Evolutionary conservation across 1,139 yeast species (phyloP).

Genomic region (Diutina siamensis): DNA sequence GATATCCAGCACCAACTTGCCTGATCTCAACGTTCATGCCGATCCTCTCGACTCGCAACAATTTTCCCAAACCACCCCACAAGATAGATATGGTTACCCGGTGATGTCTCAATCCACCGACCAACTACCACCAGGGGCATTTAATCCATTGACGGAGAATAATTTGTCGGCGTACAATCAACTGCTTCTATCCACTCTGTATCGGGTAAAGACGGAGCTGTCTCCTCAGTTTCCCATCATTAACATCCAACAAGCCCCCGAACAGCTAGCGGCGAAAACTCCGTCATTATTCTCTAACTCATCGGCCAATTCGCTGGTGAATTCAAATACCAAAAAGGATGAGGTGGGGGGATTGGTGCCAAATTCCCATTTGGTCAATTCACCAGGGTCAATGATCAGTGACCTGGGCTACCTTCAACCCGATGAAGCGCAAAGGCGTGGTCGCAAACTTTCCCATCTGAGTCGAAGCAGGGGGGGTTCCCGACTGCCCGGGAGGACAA

Average conservation of each 20-base stretch:
- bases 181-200: slow-evolving; percentile 9
- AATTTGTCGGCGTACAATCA: slow-evolving; percentile 14
- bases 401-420: slow-evolving; percentile 17
- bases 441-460: slow-evolving; percentile 22
- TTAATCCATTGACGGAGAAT: slow-evolving; percentile 19
- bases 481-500: slow-evolving; percentile 4
- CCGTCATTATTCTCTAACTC: slow-evolving; percentile 36
- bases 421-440: slow-evolving; percentile 24
- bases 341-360: neutral
- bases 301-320: slow-evolving; percentile 21
- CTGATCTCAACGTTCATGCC: slow-evolving; percentile 7
- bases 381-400: neutral
- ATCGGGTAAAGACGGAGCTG: neutral
- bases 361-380: neutral
- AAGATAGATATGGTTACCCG: neutral
- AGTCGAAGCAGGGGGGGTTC: slow-evolving; percentile 6
- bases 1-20: slow-evolving; percentile 26
- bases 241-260: slow-evolving; percentile 25
- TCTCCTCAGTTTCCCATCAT: slow-evolving; percentile 13
- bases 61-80: neutral
- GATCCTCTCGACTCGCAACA: neutral
- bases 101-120: neutral
- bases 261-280: slow-evolving; percentile 24
- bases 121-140: neutral
- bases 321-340: neutral